Conservation (phyloP, 108 stramenopile species). For the Skeletonema marinoi region DNA sequence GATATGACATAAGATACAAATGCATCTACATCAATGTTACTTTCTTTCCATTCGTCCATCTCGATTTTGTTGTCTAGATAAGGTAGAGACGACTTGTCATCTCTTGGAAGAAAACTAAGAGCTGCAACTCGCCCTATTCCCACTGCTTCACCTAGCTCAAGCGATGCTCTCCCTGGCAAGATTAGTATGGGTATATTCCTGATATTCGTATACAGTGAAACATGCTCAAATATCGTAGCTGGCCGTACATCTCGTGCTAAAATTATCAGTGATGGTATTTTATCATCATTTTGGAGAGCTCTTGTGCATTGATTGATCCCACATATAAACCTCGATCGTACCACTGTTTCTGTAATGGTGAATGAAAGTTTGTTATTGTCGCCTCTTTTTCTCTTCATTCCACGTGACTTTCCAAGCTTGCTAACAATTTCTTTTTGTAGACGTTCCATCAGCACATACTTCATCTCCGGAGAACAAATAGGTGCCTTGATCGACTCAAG, state of each 20-base stretch:
- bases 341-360: slow-evolving; percentile 9
- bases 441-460: slow-evolving; percentile 67
- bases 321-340: slow-evolving; percentile 22
- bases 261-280: slow-evolving; percentile 20
- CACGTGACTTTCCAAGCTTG: slow-evolving; percentile 20
- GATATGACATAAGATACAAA: slow-evolving; percentile 44
- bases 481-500: slow-evolving; percentile 23
- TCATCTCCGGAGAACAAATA: slow-evolving; percentile 44
- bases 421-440: slow-evolving; percentile 69
- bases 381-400: background rate
- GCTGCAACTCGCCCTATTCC: slow-evolving; percentile 56
- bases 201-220: slow-evolving; percentile 47
- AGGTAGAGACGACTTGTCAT: background rate
- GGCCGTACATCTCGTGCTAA: slow-evolving; percentile 67
- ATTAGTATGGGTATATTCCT: slow-evolving; percentile 48
- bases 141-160: slow-evolving; percentile 58
- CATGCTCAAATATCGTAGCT: slow-evolving; percentile 59
- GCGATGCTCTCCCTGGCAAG: slow-evolving; percentile 67
- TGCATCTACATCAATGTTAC: slow-evolving; percentile 45
- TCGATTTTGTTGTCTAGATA: background rate
- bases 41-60: slow-evolving; percentile 19
- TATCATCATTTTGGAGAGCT: slow-evolving; percentile 39
- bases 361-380: background rate
- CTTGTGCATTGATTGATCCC: slow-evolving; percentile 72
- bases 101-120: slow-evolving; percentile 42